Conservation (phyloP, 148 eudicot genomes). For the Agrostemma githago region DNA sequence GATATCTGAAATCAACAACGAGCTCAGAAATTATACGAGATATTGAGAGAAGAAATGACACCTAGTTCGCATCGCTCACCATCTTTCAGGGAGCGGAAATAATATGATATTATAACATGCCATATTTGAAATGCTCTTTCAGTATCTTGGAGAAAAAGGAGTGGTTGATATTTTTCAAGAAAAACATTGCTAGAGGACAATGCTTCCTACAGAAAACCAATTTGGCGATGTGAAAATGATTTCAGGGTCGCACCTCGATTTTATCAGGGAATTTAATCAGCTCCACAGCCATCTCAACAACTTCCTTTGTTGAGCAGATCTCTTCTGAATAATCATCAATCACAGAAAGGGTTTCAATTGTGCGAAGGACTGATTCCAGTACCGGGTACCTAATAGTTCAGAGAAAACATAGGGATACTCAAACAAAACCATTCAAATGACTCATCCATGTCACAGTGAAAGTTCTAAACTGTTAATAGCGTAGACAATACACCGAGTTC, state of each 20-base stretch:
- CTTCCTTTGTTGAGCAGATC: slow-evolving; percentile 58
- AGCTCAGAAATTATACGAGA: neutral
- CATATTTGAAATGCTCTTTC: neutral
- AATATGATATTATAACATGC: neutral
- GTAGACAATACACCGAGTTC: neutral
- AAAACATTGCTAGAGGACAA: neutral
- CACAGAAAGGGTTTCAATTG: slow-evolving; percentile 77
- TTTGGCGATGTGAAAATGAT: slow-evolving; percentile 1
- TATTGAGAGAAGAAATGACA: slow-evolving; percentile 6
- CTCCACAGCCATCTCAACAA: slow-evolving; percentile 52
- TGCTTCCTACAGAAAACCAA: neutral
- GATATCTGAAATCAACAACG: slow-evolving; percentile 53
- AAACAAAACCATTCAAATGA: neutral
- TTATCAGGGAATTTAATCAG: slow-evolving; percentile 79
- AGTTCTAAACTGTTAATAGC: no score
- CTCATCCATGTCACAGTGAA: neutral
- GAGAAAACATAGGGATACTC: slow-evolving; percentile 5
- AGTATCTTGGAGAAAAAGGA: neutral
- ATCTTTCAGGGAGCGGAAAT: neutral
- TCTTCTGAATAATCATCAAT: slow-evolving; percentile 63
- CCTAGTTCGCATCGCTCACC: neutral
- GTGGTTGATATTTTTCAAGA: neutral
- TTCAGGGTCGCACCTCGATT: slow-evolving; percentile 51
- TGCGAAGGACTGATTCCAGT: slow-evolving; percentile 68
- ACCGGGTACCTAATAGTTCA: slow-evolving; percentile 56